Evolutionary conservation across 1,139 yeast genomes (phyloP), one percentile per base, ranked within the genome.

Genomic region (Diutina pseudorugosa): DNA sequence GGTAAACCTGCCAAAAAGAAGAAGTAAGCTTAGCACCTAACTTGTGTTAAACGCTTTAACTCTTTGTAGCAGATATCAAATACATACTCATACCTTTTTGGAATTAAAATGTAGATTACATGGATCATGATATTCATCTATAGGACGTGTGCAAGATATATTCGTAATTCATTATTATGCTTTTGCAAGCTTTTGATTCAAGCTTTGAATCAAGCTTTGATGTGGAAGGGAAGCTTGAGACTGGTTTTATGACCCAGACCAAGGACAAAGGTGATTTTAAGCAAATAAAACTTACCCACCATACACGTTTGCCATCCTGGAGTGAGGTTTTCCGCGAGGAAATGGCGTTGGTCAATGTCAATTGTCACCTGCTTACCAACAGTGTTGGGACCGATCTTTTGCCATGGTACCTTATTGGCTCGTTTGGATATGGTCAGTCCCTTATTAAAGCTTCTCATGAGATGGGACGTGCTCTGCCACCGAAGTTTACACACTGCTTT

Each of bases 331-430:
- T 43, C 47, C 4, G 14, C 23, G 8, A 16, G 16, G 25, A 45
- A 45, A 27, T 45, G 49, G 20, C 49, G 49, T 8, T 45, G 41
- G 19, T 45, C 49, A 16, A 45, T 27, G 14, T 45, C 49, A 12
- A 45, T 45, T 4, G 16, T 25, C 6, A 45, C 36, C 14, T 11
- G 16, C 16, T 45, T 45, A 41, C 21, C 36, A 12, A 45, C 36
- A 8, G 36, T 27, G 14, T 27, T 8, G 20, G 40, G 49, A 7
- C 49, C 49, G n/a, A 27, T 33, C 11, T 18, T 12, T 19, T 45
- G 21, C 49, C 49, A 45, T 7, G 19, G 27, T 6, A 16, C 21
- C 12, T 25, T 33, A 16, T 45, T 45, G 40, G 21, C 21, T 2
- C 49, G 36, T 16, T 45, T 45, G 23, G 49, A 45, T 6, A 45